phyloP scores from a whole-genome alignment of 805 yeast species.

The Nakazawaea molendinolei region DNA sequence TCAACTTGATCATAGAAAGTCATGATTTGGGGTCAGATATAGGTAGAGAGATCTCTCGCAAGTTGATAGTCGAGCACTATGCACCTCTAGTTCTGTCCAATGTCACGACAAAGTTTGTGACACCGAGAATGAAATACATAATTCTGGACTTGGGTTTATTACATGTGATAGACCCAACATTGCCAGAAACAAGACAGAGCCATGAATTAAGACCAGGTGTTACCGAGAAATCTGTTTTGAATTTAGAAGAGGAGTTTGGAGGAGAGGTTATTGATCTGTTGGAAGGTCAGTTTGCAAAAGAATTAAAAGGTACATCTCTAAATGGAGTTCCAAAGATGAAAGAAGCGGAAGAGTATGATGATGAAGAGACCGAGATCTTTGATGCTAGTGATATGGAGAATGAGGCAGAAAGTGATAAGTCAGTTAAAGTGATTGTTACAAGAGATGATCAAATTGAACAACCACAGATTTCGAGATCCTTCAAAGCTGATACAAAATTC shows the following conservation, averaged over 20 bases:
- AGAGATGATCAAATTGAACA: too few species aligned
- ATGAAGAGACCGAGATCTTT: conserved; percentile 3
- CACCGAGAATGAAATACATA: neutral
- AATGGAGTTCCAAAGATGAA: neutral
- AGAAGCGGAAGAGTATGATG: neutral
- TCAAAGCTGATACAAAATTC: too few species aligned
- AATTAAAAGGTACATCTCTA: neutral
- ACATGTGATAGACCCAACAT: neutral
- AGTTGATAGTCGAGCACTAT: conserved; percentile 2
- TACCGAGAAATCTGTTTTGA: neutral
- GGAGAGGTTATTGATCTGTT: neutral
- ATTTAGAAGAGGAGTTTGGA: neutral
- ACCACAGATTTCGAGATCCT: too few species aligned
- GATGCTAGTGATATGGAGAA: conserved; percentile 6
- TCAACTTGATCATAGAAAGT: conserved; percentile 1
- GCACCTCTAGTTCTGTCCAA: conserved; percentile 1
- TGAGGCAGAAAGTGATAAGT: neutral
- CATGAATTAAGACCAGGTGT: neutral
- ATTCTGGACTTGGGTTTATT: neutral
- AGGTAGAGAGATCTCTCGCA: neutral
- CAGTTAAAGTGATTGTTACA: neutral
- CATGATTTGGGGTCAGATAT: neutral
- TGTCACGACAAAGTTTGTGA: neutral
- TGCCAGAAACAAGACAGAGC: neutral
- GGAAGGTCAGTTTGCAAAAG: neutral